These are phyloP conservation scores for Vigna reflexopilosa DNA, from an alignment of 306 rosid genomes.

Conservation along the genomic window DNA sequence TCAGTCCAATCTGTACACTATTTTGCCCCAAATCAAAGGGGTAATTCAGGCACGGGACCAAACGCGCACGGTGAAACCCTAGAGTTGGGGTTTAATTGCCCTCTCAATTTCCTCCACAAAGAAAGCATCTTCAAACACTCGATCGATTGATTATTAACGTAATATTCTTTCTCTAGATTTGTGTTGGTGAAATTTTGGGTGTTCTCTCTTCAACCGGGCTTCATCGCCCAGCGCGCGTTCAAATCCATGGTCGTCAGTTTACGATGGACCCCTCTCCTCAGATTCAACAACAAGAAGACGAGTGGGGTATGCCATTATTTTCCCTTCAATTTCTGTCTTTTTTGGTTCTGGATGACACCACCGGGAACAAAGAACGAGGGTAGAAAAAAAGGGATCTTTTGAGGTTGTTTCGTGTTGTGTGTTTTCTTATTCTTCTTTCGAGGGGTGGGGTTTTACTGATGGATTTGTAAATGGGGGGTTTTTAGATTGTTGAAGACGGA, in stretches of 20 bases:
- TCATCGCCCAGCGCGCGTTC: slow-evolving; percentile 64
- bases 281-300: slow-evolving; percentile 64
- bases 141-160: slow-evolving; percentile 30
- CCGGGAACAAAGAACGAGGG: not conserved
- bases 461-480: slow-evolving; percentile 22
- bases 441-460: not conserved
- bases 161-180: slow-evolving; percentile 28
- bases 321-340: not conserved
- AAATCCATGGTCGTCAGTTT: slow-evolving; percentile 87
- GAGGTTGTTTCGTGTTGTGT: not conserved
- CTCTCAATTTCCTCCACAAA: slow-evolving; percentile 29
- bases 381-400: not conserved
- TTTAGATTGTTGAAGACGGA: not conserved
- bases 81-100: slow-evolving; percentile 56
- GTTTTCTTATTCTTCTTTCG: not conserved
- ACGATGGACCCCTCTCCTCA: slow-evolving; percentile 80
- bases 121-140: slow-evolving; percentile 28
- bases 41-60: slow-evolving; percentile 38
- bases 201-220: slow-evolving; percentile 63
- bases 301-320: slow-evolving; percentile 73
- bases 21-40: slow-evolving; percentile 38
- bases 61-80: slow-evolving; percentile 38
- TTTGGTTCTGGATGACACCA: slow-evolving; percentile 3
- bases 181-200: slow-evolving; percentile 31
- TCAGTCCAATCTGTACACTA: not conserved